phyloP scores from a whole-genome alignment of 306 rosid genomes.

The Styphnolobium japonicum region DNA sequence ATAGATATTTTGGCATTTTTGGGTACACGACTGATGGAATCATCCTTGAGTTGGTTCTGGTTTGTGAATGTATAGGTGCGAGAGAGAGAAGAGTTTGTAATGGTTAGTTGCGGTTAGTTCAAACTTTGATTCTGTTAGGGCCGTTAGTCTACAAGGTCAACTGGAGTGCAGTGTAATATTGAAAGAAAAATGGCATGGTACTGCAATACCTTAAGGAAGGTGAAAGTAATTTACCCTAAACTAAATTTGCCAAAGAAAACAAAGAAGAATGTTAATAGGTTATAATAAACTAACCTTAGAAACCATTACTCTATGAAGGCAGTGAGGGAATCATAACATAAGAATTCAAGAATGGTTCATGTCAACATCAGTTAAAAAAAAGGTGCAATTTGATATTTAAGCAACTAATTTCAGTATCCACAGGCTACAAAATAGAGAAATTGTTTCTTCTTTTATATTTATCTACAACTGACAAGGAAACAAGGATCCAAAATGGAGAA shows the following conservation, averaged over 20 bases:
- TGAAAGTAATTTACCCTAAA: too few relatives aligned
- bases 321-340: not conserved
- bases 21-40: too few relatives aligned
- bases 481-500: not conserved
- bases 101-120: too few relatives aligned
- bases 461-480: not conserved
- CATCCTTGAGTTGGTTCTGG: too few relatives aligned
- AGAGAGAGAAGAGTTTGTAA: too few relatives aligned
- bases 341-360: not conserved
- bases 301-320: not conserved
- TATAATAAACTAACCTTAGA: not conserved
- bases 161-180: too few relatives aligned
- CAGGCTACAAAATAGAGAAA: not conserved
- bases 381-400: not conserved
- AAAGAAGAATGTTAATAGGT: not conserved
- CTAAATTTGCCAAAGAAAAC: not conserved
- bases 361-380: not conserved
- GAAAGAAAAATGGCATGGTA: too few relatives aligned
- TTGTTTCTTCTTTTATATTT: not conserved
- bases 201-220: too few relatives aligned
- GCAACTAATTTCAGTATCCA: not conserved
- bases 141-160: too few relatives aligned
- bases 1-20: too few relatives aligned
- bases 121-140: too few relatives aligned
- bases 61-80: too few relatives aligned